A percentile compares a stretch with the other conserved stretches of the same genome.
Conservation (phyloP, 768 basidiomycete species). For the Kwoniella botswanensis region DNA sequence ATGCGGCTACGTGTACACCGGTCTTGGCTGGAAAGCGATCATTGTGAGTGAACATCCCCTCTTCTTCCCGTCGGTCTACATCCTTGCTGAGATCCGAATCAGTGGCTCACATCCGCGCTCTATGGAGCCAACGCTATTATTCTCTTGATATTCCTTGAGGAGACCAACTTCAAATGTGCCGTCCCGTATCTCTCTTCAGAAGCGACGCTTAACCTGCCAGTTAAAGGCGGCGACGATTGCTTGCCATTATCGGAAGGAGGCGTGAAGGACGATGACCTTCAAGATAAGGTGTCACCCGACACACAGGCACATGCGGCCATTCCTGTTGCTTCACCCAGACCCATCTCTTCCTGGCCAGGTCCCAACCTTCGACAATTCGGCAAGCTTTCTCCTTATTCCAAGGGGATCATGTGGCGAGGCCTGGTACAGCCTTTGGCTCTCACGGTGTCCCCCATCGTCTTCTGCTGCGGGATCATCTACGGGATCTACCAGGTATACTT, state of each 20-base stretch:
- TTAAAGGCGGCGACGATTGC: neutral
- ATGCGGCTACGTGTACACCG: slow-evolving; percentile 20
- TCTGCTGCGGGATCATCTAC: slow-evolving; percentile 20
- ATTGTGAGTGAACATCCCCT: slow-evolving; percentile 6
- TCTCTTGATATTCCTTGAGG: slow-evolving; percentile 25
- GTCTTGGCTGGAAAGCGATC: slow-evolving; percentile 22
- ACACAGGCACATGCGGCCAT: neutral
- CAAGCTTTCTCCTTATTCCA: slow-evolving; percentile 8
- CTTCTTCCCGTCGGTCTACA: neutral
- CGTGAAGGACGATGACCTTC: too few relatives aligned
- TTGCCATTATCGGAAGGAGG: neutral
- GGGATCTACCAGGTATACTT: slow-evolving; percentile 25
- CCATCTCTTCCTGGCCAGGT: neutral
- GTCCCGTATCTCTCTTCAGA: neutral
- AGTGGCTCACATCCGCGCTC: slow-evolving; percentile 18
- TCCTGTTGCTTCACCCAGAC: neutral
- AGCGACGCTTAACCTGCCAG: neutral
- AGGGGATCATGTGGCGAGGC: slow-evolving; percentile 15
- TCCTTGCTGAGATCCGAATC: neutral
- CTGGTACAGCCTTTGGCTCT: slow-evolving; percentile 18
- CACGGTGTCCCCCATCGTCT: slow-evolving; percentile 10
- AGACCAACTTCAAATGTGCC: slow-evolving; percentile 24
- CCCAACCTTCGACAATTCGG: slow-evolving; percentile 4
- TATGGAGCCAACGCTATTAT: neutral
- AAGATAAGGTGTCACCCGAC: too few relatives aligned